Conservation (phyloP, 169 alveolate genomes). For the Theileria equi region DNA sequence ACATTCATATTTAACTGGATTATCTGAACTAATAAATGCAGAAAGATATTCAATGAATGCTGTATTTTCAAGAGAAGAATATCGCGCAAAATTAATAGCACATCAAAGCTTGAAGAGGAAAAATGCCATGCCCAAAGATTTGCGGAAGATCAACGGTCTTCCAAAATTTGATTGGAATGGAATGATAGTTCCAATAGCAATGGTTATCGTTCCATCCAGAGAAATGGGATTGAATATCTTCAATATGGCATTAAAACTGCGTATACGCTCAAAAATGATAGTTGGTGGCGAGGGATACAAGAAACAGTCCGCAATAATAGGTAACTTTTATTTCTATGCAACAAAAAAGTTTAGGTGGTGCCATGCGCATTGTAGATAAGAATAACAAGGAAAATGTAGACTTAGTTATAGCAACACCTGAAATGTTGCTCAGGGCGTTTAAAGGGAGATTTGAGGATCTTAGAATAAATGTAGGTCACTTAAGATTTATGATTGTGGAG, state of each 20-base stretch:
- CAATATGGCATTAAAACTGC: conserved; percentile 11
- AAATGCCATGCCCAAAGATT: neutral
- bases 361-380: neutral
- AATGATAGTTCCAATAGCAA: conserved; percentile 29
- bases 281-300: conserved; percentile 63
- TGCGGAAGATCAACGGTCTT: conserved; percentile 40
- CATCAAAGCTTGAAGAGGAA: neutral
- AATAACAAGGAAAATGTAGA: conserved; percentile 37
- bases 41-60: neutral
- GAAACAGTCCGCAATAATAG: conserved; percentile 4
- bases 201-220: conserved; percentile 51
- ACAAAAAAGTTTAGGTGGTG: conserved; percentile 4
- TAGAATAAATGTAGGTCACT: conserved; percentile 24
- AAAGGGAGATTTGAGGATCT: conserved; percentile 35
- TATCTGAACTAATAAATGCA: conserved; percentile 31
- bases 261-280: conserved; percentile 27
- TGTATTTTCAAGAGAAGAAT: conserved; percentile 26
- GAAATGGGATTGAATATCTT: conserved; percentile 42
- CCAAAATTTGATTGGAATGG: conserved; percentile 52
- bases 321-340: neutral
- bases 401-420: conserved; percentile 51
- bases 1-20: conserved; percentile 40
- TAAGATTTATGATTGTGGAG: conserved; percentile 33
- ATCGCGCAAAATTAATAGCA: conserved; percentile 38
- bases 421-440: conserved; percentile 42